Evolutionary conservation across 2,329 filamentous ascomycete species (phyloP), one percentile per base, ranked within the genome.

Genomic region (Penicillium rolfsii): DNA sequence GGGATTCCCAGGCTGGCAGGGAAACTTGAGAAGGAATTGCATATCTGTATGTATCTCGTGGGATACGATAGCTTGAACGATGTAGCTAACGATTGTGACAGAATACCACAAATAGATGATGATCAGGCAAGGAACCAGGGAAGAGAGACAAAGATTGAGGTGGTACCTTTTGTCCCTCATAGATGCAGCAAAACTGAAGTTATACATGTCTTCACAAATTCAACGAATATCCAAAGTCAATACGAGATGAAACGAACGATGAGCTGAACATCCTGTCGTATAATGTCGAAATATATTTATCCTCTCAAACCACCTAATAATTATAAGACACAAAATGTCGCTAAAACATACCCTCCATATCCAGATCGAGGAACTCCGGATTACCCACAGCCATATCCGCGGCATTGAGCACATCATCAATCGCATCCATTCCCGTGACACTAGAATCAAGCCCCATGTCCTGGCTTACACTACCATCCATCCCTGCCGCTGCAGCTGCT

Each of bases 301-400:
- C 12, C 8, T 8, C 11, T 9, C 30, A 22, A 22, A n/a, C n/a
- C 48, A 12, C 28, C 16, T 4, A 22, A 50, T 22, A 35, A 33
- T 22, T 11, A n/a, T 11, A 4, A 50, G 22, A 49, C 46, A 50
- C 11, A 50, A 22, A 26, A 3, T 12, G 14, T 35, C 48, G 30
- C 62, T 71, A 77, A 57, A 79, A 79, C 75, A 79, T 78, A 8
- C 76, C 76, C 63, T 79, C 77, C 77, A 79, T 79, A 69, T 80
- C 77, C 61, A 80, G 64, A 71, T 79, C 77, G 36, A 80, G 61
- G 67, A 78, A 79, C 61, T 79, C 77, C 11, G 79, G 78, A 65
- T 79, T 79, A 1, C 71, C 75, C 68, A 78, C 74, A 3, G 73
- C 74, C 74, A 79, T 78, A 68, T 79, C 76, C 5, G 75, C 76